Percentiles rank a stretch among this genome's conserved stretches.
Conservation (phyloP, 108 stramenopile genomes). For the Cyclotella cryptica region DNA sequence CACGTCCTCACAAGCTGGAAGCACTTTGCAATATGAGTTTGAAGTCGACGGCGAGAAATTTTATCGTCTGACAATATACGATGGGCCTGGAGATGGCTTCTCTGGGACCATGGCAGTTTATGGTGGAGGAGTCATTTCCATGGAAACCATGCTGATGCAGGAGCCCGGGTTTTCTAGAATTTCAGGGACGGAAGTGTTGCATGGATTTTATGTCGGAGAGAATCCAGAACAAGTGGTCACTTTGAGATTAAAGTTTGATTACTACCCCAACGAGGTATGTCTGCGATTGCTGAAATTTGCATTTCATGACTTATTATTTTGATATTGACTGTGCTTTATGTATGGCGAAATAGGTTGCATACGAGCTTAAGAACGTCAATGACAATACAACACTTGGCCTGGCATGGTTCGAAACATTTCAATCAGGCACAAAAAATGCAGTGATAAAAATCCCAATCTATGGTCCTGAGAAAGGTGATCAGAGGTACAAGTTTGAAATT, state of each 20-base stretch:
- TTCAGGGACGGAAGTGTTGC: conserved; percentile 30
- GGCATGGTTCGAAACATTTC: conserved; percentile 29
- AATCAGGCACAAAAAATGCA: conserved; percentile 14
- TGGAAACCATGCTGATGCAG: conserved; percentile 4
- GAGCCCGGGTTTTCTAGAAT: conserved; percentile 43
- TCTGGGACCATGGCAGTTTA: conserved; percentile 24
- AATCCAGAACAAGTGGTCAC: conserved; percentile 26
- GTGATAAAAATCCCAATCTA: conserved; percentile 28
- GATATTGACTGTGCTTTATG: background rate
- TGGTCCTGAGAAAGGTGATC: conserved; percentile 17
- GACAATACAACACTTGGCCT: conserved; percentile 27
- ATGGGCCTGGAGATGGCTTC: conserved; percentile 39
- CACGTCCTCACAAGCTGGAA: conserved; percentile 5
- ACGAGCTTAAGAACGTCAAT: conserved; percentile 31
- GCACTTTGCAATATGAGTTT: conserved; percentile 20
- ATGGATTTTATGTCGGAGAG: conserved; percentile 45
- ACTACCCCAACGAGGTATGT: conserved; percentile 20
- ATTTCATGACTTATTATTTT: background rate
- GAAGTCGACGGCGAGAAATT: conserved; percentile 31
- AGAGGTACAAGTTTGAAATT: conserved; percentile 23
- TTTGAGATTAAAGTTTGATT: conserved; percentile 31
- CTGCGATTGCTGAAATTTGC: background rate
- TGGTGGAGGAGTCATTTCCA: conserved; percentile 3
- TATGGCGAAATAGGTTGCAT: conserved; percentile 21
- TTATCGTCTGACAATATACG: conserved; percentile 41